Conservation (phyloP, 148 eudicot genomes). For the Chenopodium suecicum region DNA sequence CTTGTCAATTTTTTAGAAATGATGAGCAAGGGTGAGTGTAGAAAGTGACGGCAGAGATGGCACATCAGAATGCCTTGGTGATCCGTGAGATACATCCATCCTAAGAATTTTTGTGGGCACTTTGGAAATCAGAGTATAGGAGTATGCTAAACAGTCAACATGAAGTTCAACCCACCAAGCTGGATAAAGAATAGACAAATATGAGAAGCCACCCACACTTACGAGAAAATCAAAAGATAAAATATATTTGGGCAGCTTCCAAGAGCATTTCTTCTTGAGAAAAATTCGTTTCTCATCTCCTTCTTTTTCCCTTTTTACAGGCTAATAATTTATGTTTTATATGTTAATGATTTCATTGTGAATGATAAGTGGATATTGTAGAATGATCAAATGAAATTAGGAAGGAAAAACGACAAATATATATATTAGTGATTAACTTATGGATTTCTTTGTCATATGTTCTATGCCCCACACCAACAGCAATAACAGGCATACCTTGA, state of each 20-base stretch:
- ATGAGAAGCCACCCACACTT: background rate
- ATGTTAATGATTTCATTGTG: too few species aligned
- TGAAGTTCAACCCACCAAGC: constrained; percentile 77
- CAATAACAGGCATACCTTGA: constrained; percentile 92
- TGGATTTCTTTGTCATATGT: constrained; percentile 91
- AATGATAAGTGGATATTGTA: too few species aligned
- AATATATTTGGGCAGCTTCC: constrained; percentile 99
- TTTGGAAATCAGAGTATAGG: constrained; percentile 65
- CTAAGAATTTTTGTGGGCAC: constrained; percentile 69
- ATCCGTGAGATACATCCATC: constrained; percentile 76
- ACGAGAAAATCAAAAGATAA: background rate
- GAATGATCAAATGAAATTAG: too few species aligned
- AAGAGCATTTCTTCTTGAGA: constrained; percentile 97
- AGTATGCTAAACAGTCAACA: constrained; percentile 49
- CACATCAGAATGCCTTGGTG: constrained; percentile 70
- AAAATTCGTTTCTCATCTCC: constrained; percentile 96
- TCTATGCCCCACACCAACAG: constrained; percentile 89
- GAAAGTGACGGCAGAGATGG: constrained; percentile 70
- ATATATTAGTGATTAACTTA: constrained; percentile 39
- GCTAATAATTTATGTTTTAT: constrained; percentile 41
- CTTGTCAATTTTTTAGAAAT: background rate
- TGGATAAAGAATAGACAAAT: constrained; percentile 25
- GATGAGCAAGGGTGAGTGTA: too few species aligned
- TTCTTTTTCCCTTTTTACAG: constrained; percentile 84
- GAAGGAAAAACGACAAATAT: too few species aligned